These are phyloP conservation scores for Musa acuminata DNA, from an alignment of 176 grass and related monocot genomes.

Conservation along the genomic window DNA sequence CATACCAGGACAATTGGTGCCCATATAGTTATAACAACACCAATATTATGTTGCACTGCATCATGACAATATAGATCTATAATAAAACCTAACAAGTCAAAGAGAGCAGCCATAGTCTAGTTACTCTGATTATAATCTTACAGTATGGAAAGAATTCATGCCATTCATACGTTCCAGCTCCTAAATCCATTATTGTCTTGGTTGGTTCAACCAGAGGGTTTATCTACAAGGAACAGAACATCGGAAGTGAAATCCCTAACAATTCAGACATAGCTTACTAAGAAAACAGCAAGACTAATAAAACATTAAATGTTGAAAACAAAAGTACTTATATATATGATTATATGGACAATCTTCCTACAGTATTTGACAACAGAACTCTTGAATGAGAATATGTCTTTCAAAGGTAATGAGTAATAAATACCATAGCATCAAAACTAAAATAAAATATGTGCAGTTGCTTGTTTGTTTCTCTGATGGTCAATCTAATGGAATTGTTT, in stretches of 20 bases:
- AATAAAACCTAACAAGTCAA: slow-evolving; percentile 1
- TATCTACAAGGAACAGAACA: slow-evolving; percentile 45
- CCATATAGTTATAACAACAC: slow-evolving; percentile 80
- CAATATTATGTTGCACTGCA: slow-evolving; percentile 85
- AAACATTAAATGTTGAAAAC: background rate
- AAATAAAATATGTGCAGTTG: background rate
- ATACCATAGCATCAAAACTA: too few relatives aligned
- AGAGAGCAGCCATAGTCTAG: background rate
- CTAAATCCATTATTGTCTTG: slow-evolving; percentile 61
- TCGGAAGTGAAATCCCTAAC: background rate
- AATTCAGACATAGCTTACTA: background rate
- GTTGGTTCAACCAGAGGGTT: slow-evolving; percentile 76
- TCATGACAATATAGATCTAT: slow-evolving; percentile 16
- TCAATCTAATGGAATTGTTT: background rate
- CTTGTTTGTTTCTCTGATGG: background rate
- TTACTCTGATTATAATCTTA: slow-evolving; percentile 30
- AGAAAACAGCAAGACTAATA: background rate
- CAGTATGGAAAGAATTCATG: slow-evolving; percentile 91
- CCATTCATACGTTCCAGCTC: slow-evolving; percentile 55
- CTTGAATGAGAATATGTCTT: too few relatives aligned
- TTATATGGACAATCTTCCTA: too few relatives aligned
- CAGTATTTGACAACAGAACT: too few relatives aligned
- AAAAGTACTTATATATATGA: too few relatives aligned
- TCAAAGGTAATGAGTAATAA: too few relatives aligned
- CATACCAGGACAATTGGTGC: slow-evolving; percentile 91